Evolutionary conservation across 768 basidiomycete species (phyloP), one percentile per base, ranked within the genome.

Genomic region (Calocybe cyanea): DNA sequence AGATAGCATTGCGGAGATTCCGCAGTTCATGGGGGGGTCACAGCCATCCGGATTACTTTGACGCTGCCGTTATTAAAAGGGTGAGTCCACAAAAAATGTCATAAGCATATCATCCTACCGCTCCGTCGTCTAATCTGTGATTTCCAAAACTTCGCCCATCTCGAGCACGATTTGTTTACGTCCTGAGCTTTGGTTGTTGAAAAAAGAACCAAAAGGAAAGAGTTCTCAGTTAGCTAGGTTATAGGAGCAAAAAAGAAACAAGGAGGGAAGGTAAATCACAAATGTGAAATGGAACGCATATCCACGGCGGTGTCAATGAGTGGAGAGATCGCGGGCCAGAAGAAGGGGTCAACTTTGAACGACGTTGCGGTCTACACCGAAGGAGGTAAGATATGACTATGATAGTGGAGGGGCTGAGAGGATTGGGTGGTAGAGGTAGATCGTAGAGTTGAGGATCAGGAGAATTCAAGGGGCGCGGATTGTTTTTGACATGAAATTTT

Each of bases 221-320:
- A 7, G n/a, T n/a, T n/a, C n/a, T n/a, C n/a, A n/a, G 34, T 35
- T n/a, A 35, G 34, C n/a, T 7, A n/a, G n/a, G n/a, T n/a, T n/a
- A n/a, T n/a, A n/a, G n/a, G n/a, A n/a, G n/a, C n/a, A n/a, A n/a
- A n/a, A n/a, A n/a, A n/a, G n/a, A n/a, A n/a, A 18, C 5, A 35
- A 7, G 34, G 17, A 7, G 4, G 7, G 7, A 18, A n/a, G 7
- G 7, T n/a, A 7, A 18, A n/a, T n/a, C n/a, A n/a, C n/a, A n/a
- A 86, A 67, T 85, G 90, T 32, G 94, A 67, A 8, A 93, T 76
- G 92, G 92, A 96, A 41, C 95, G 57, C 47, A 92, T 78, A 73
- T 96, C 79, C 40, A 92, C 77, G 57, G 94, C 72, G 2, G 87
- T 75, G 19, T 87, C 75, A 47, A 95, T 71, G 46, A 0, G 87